A percentile compares a stretch with the other conserved stretches of the same genome.
Conservation (phyloP, 768 basidiomycete species). For the Hypsizygus marmoreus region DNA sequence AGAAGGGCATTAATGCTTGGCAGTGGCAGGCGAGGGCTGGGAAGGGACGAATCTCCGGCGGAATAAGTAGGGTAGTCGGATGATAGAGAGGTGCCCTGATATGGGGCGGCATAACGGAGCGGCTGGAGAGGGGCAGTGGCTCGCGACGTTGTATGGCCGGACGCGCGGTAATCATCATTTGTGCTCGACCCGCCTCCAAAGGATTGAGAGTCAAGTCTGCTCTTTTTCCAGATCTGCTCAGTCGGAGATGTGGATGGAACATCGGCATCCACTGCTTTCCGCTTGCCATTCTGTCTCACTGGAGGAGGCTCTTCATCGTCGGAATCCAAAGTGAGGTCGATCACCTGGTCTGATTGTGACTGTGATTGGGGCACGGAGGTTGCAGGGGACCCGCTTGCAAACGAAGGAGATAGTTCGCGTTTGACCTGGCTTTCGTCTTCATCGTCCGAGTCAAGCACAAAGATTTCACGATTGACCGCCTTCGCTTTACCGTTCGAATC, state of each 20-base stretch:
- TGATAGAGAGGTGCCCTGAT: conserved; percentile 6
- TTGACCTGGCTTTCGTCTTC: conserved; percentile 79
- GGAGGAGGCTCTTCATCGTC: conserved; percentile 63
- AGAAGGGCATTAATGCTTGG: conserved; percentile 17
- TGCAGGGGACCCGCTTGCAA: conserved; percentile 48
- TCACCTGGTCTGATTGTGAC: conserved; percentile 52
- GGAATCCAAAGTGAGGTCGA: conserved; percentile 82
- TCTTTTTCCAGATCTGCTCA: conserved; percentile 78
- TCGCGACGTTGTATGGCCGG: conserved; percentile 9
- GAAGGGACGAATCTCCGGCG: conserved; percentile 6
- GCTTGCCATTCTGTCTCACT: conserved; percentile 48
- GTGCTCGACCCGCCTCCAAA: conserved; percentile 12
- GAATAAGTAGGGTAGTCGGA: conserved; percentile 6
- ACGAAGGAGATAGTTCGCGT: conserved; percentile 71
- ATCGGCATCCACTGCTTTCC: conserved; percentile 59
- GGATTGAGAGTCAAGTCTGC: conserved; percentile 33
- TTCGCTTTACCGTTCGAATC: conserved; percentile 45
- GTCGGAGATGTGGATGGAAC: conserved; percentile 47
- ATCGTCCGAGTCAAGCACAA: conserved; percentile 75
- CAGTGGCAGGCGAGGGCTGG: conserved; percentile 8
- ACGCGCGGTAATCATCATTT: conserved; percentile 11
- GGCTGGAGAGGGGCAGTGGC: conserved; percentile 10
- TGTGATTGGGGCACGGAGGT: conserved; percentile 29
- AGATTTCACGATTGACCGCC: conserved; percentile 54
- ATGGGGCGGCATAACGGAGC: conserved; percentile 14